Evolutionary conservation across 78 protist species (phyloP).

Genomic region (slime mould (Dictyostelium discoideum)): DNA sequence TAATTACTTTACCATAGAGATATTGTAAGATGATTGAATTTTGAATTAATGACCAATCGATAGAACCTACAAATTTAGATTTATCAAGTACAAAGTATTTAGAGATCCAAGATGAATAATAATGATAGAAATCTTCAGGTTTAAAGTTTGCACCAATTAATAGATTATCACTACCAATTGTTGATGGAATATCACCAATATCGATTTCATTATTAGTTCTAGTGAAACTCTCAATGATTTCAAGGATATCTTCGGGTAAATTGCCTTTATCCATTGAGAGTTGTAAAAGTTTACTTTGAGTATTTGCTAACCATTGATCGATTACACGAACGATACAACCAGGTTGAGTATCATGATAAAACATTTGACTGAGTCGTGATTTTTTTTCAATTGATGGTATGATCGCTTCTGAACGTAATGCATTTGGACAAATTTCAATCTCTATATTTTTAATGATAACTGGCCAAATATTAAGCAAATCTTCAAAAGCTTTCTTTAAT

Average conservation of each 20-base stretch:
- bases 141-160: slow-evolving; percentile 10
- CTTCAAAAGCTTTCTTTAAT: neutral
- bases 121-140: neutral
- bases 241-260: neutral
- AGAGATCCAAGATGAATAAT: neutral
- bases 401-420: slow-evolving; percentile 6
- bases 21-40: neutral
- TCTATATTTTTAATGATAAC: neutral
- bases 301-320: slow-evolving; percentile 20
- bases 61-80: neutral
- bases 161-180: slow-evolving; percentile 25
- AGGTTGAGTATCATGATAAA: neutral
- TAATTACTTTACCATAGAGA: slow-evolving; percentile 22
- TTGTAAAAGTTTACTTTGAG: neutral
- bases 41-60: slow-evolving; percentile 15
- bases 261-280: neutral
- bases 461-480: neutral
- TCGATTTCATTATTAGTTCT: neutral
- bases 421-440: slow-evolving; percentile 24
- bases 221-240: neutral
- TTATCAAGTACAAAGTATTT: slow-evolving; percentile 1
- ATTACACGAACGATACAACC: slow-evolving; percentile 33
- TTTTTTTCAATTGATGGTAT: neutral
- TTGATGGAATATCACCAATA: slow-evolving; percentile 20
- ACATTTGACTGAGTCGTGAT: neutral